Base-by-base conservation (phyloP, 2,329 filamentous ascomycete species). In the Colletotrichum zoysiae region DNA sequence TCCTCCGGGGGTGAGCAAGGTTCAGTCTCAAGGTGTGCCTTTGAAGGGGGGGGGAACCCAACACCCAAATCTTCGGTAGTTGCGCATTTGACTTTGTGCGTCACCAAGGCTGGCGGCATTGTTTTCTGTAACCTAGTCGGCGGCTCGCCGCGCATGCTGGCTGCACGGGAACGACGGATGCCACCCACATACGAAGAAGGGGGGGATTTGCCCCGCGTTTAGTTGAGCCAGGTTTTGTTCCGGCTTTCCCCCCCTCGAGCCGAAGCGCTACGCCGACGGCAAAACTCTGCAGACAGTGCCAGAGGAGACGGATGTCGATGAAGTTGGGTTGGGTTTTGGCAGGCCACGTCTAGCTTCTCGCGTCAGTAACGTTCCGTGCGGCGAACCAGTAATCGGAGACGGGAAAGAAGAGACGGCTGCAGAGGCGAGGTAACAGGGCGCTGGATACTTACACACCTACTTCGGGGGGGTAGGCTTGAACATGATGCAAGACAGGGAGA, bases 191-290 rank as follows among this genome's bases (percentile, higher is more conserved):
- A 67, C 62, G 53, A 67, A 16, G n/a, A 33, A 35, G 50, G 68
- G 50, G 68, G 68, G 23, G 44, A 18, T 42, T 57, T 62, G 63
- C 42, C 67, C 50, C 53, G 63, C 68, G 56, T 51, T 46, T 70
- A 63, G 35, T 35, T 48, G 38, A 51, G 44, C 11, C 46, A 40
- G n/a, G 46, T 46, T 46, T 40, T 33, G 44, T 48, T 40, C 11
- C 40, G 30, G 30, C 23, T 51, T 53, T 44, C 26, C 55, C 23
- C 26, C 55, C 23, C 23, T 40, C 14, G 38, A 23, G 46, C 48
- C 18, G 20, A 65, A 61, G 30, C 12, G 30, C 23, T 33, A 26
- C 57, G 63, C 62, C 48, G 48, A 38, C 26, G n/a, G 50, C 40
- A 30, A 60, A 70, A 57, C 55, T 59, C 65, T 42, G 33, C 7